phyloP scores from a whole-genome alignment of 2,329 filamentous ascomycete genomes.

The Trichoderma koningii region DNA sequence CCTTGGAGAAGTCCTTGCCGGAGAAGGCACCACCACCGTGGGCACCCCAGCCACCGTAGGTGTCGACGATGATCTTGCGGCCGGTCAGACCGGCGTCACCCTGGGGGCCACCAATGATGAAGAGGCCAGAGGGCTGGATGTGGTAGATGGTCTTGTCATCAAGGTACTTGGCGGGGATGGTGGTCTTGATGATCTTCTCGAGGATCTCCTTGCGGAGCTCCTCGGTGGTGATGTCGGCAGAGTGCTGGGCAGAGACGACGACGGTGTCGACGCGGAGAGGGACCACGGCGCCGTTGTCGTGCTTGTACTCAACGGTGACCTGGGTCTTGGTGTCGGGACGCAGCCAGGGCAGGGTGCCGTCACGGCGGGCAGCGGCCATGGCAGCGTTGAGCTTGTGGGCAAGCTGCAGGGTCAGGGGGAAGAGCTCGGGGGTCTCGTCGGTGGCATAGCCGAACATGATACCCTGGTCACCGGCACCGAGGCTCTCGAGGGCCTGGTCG shows the following conservation, averaged over 20 bases:
- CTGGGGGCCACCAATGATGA: constrained; percentile 99
- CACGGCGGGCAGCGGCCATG: constrained; percentile 85
- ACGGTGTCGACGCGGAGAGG: constrained; percentile 94
- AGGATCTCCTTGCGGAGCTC: constrained; percentile 90
- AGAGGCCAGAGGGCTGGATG: constrained; percentile 97
- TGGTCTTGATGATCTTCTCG: constrained; percentile 95
- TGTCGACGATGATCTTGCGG: constrained; percentile 99
- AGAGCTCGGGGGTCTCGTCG: constrained; percentile 96
- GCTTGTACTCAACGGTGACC: constrained; percentile 97
- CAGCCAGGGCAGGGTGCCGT: constrained; percentile 89
- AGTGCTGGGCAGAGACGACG: constrained; percentile 95
- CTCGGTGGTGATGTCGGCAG: constrained; percentile 84
- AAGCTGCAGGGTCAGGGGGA: constrained; percentile 90
- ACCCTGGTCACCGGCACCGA: constrained; percentile 98
- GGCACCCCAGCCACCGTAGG: constrained; percentile 99
- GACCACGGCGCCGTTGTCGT: constrained; percentile 91
- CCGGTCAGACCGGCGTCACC: constrained; percentile 98
- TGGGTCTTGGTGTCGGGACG: constrained; percentile 99
- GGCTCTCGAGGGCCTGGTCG: constrained; percentile 94
- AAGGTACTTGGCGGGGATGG: constrained; percentile 89
- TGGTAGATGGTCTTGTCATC: constrained; percentile 95
- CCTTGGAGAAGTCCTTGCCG: constrained; percentile 99
- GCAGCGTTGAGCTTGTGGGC: constrained; percentile 96
- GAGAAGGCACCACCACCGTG: constrained; percentile 99
- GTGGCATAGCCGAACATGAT: constrained; percentile 99